Conservation (phyloP, 108 stramenopile genomes). For the Cyclotella distinguenda region DNA sequence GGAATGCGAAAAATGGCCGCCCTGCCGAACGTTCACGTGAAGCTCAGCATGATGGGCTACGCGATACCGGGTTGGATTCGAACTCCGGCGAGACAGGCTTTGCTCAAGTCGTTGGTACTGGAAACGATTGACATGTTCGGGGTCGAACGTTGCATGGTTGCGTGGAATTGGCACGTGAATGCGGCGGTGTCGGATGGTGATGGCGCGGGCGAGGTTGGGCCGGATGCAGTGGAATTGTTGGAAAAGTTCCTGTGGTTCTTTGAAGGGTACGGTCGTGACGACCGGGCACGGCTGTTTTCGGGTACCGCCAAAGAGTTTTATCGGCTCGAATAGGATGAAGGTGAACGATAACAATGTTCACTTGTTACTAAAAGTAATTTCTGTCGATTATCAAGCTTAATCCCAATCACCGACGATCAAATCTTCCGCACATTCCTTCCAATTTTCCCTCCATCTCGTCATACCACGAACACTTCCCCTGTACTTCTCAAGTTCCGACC, state of each 20-base stretch:
- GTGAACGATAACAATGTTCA: background rate
- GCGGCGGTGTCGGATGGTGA: conserved; percentile 62
- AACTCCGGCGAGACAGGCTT: conserved; percentile 33
- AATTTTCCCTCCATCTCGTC: conserved; percentile 76
- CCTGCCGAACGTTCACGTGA: conserved; percentile 68
- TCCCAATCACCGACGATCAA: conserved; percentile 37
- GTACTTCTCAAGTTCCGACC: conserved; percentile 59
- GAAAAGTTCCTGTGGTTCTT: conserved; percentile 47
- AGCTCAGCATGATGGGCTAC: conserved; percentile 80
- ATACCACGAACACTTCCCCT: conserved; percentile 57
- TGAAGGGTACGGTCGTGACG: conserved; percentile 54
- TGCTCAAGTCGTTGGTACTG: conserved; percentile 53
- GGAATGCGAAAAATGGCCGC: conserved; percentile 70
- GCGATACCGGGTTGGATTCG: conserved; percentile 75
- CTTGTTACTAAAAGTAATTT: too few relatives aligned
- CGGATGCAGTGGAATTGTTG: conserved; percentile 58
- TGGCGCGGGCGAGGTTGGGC: conserved; percentile 56
- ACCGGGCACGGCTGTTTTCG: conserved; percentile 52
- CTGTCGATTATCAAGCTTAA: background rate
- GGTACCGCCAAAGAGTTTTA: conserved; percentile 68
- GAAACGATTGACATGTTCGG: conserved; percentile 70
- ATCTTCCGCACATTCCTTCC: conserved; percentile 65
- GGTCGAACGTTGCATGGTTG: conserved; percentile 73
- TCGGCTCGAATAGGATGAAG: conserved; percentile 28
- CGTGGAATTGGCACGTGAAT: conserved; percentile 70